A percentile compares a stretch with the other conserved stretches of the same genome.
These are phyloP conservation scores for Plasmodium adleri DNA, from an alignment of 169 alveolate species.

Conservation along the genomic window DNA sequence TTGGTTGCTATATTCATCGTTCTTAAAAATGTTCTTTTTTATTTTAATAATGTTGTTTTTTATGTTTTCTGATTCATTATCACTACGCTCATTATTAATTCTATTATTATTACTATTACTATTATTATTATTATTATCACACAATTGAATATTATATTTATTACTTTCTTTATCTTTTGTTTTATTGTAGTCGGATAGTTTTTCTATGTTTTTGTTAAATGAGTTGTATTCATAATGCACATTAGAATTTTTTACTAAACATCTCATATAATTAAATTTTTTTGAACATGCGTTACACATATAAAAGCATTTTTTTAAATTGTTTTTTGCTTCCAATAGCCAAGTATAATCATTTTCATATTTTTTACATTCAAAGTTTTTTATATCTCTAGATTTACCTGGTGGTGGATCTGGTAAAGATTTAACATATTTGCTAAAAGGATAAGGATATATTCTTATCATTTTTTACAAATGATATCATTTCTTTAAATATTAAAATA, in stretches of 20 bases:
- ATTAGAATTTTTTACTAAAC: constrained; percentile 55
- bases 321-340: constrained; percentile 58
- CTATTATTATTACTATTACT: constrained; percentile 5
- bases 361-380: constrained; percentile 55
- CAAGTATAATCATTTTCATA: constrained; percentile 59
- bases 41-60: constrained; percentile 55
- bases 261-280: constrained; percentile 65
- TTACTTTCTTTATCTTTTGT: neutral
- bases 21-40: constrained; percentile 28
- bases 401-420: constrained; percentile 77
- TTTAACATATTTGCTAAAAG: constrained; percentile 68
- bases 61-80: constrained; percentile 22
- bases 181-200: neutral
- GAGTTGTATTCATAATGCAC: constrained; percentile 54
- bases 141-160: constrained; percentile 6
- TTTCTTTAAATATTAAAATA: constrained; percentile 53
- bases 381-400: constrained; percentile 61
- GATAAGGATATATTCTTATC: constrained; percentile 74
- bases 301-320: constrained; percentile 66
- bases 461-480: constrained; percentile 28
- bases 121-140: constrained; percentile 29
- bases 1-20: constrained; percentile 22
- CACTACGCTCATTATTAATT: constrained; percentile 17
- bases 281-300: constrained; percentile 34
- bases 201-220: constrained; percentile 12